Conservation (phyloP, 371 early-diverging fungal genomes). For the Apophysomyces sp. region DNA sequence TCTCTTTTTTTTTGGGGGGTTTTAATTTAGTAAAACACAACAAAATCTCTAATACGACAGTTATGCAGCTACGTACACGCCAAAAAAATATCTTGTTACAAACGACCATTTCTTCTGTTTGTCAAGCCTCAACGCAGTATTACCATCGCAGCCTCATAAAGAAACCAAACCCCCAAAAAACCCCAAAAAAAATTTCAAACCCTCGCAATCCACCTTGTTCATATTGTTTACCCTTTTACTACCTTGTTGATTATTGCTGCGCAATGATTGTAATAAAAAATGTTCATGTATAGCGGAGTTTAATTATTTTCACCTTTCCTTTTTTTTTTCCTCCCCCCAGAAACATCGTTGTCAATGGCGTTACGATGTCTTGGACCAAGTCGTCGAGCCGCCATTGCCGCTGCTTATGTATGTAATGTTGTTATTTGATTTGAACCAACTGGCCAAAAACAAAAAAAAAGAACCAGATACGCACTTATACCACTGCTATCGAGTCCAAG, state of each 20-base stretch:
- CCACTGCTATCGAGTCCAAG: constrained; percentile 60
- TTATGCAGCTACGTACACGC: background rate
- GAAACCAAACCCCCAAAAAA: too few species aligned
- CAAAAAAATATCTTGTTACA: background rate
- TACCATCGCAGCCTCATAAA: background rate
- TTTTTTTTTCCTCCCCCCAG: constrained; percentile 3
- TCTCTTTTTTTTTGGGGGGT: too few species aligned
- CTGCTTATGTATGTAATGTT: background rate
- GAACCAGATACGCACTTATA: background rate
- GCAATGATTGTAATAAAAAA: background rate
- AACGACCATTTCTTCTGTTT: background rate
- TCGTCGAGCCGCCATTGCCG: background rate
- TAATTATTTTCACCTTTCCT: constrained; percentile 5
- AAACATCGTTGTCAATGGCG: background rate
- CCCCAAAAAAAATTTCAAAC: too few species aligned
- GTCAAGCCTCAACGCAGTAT: background rate
- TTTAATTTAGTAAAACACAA: too few species aligned
- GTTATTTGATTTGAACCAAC: background rate
- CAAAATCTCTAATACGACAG: background rate
- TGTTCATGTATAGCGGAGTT: background rate
- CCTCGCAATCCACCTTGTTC: too few species aligned
- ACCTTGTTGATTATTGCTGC: background rate
- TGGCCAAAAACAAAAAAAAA: background rate
- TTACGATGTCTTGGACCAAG: background rate
- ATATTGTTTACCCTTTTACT: too few species aligned